phyloP scores from a whole-genome alignment of 2,329 filamentous ascomycete species.

The Diaporthe batatas region DNA sequence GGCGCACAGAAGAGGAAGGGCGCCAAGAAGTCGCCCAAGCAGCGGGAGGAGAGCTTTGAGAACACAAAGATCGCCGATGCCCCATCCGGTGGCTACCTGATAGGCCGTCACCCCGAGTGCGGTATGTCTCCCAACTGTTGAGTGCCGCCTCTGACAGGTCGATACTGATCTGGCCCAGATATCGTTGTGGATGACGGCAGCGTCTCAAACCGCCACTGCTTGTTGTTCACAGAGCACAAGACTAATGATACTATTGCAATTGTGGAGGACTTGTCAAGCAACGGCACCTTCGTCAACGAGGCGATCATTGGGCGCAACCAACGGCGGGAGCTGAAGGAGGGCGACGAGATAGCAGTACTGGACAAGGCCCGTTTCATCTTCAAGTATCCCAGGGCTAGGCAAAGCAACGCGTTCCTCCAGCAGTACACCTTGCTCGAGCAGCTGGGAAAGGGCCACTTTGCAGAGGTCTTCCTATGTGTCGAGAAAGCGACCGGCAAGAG shows the following conservation, averaged over 20 bases:
- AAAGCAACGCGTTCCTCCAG: conserved; percentile 83
- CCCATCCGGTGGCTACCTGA: conserved; percentile 85
- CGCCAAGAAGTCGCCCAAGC: conserved; percentile 61
- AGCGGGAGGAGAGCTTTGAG: conserved; percentile 73
- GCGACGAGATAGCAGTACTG: conserved; percentile 90
- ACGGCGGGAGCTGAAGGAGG: conserved; percentile 86
- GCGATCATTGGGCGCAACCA: conserved; percentile 92
- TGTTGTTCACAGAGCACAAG: conserved; percentile 55
- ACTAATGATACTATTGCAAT: conserved; percentile 72
- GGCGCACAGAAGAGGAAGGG: conserved; percentile 55
- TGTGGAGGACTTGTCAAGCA: conserved; percentile 93
- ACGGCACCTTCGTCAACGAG: conserved; percentile 97
- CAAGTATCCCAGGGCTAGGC: conserved; percentile 82
- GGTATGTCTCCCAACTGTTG: conserved; percentile 67
- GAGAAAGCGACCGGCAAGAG: conserved; percentile 86
- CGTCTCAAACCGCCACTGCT: conserved; percentile 87
- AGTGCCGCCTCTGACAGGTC: conserved; percentile 16
- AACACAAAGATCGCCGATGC: conserved; percentile 71
- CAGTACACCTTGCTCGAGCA: conserved; percentile 88
- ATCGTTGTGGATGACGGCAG: conserved; percentile 81
- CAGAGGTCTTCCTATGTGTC: conserved; percentile 90
- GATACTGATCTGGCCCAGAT: conserved; percentile 61
- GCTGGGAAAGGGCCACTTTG: conserved; percentile 95
- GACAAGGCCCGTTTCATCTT: conserved; percentile 91
- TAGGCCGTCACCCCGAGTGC: conserved; percentile 94